A percentile compares a stretch with the other conserved stretches of the same genome.
Evolutionary conservation across 192 early-diverging fungal species (phyloP).

Genomic region (Coemansia sp.): DNA sequence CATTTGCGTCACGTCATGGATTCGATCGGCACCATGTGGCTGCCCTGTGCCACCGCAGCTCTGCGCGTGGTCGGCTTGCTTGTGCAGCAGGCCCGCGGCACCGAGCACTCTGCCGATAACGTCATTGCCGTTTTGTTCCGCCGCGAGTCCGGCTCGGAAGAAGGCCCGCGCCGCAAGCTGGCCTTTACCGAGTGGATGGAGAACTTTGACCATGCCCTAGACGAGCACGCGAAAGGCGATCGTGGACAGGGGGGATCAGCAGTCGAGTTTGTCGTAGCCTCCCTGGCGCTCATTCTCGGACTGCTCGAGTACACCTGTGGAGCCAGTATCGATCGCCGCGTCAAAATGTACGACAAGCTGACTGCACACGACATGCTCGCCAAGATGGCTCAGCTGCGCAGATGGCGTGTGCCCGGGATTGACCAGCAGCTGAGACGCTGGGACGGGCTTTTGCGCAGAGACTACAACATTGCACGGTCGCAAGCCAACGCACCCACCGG

Average conservation of each 20-base stretch:
- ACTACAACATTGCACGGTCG: constrained; percentile 45
- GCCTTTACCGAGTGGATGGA: constrained; percentile 50
- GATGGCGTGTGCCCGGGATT: constrained; percentile 19
- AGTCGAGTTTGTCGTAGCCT: constrained; percentile 21
- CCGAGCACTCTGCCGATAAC: no score
- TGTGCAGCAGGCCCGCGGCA: constrained; percentile 15
- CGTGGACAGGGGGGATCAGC: no score
- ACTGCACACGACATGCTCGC: constrained; percentile 28
- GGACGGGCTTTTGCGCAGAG: constrained; percentile 33
- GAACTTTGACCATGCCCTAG: constrained; percentile 22
- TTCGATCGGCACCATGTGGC: constrained; percentile 35
- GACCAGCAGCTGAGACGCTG: constrained; percentile 35
- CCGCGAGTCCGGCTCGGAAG: constrained; percentile 10
- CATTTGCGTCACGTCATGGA: constrained; percentile 27
- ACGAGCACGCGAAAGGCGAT: constrained; percentile 16
- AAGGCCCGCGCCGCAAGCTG: constrained; percentile 10
- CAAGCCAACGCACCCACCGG: constrained; percentile 2
- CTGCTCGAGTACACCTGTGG: constrained; percentile 18
- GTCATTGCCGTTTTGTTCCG: constrained; percentile 31
- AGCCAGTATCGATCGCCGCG: constrained; percentile 19
- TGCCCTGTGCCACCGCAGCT: constrained; percentile 29
- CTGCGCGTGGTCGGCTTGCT: constrained; percentile 32
- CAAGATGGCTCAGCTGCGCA: constrained; percentile 18
- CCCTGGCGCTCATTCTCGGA: constrained; percentile 23
- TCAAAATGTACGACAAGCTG: constrained; percentile 36